These are phyloP conservation scores for Cardamine resedifolia DNA, from an alignment of 345 rosid species.

Conservation along the genomic window DNA sequence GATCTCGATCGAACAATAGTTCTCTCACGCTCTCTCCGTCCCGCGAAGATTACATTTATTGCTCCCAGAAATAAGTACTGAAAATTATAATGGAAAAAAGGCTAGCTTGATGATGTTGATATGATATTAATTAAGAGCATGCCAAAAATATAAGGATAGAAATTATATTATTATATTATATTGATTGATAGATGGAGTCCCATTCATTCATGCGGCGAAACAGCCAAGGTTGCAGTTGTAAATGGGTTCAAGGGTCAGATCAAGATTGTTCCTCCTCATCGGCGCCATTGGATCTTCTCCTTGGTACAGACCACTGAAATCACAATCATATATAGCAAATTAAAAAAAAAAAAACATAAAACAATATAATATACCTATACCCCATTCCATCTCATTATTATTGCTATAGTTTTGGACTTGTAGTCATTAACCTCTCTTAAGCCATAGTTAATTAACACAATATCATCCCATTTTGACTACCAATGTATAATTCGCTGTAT, in stretches of 20 bases:
- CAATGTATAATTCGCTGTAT: background rate
- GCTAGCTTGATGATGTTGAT: background rate
- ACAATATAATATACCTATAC: too few relatives aligned
- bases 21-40: background rate
- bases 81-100: background rate
- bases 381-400: background rate
- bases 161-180: background rate
- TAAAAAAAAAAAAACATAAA: background rate
- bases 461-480: background rate
- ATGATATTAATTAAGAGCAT: background rate
- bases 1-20: background rate
- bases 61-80: background rate
- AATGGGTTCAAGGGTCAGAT: slow-evolving; percentile 54
- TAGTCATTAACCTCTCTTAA: slow-evolving; percentile 12
- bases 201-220: slow-evolving; percentile 41
- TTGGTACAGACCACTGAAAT: slow-evolving; percentile 38
- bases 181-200: background rate
- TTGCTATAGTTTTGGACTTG: slow-evolving; percentile 2
- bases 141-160: background rate
- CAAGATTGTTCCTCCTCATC: slow-evolving; percentile 55
- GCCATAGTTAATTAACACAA: background rate
- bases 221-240: slow-evolving; percentile 49
- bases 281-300: slow-evolving; percentile 40
- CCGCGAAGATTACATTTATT: background rate
- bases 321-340: background rate